Base-by-base conservation (phyloP, 2,329 filamentous ascomycete genomes). In the Colletotrichum nymphaeae region DNA sequence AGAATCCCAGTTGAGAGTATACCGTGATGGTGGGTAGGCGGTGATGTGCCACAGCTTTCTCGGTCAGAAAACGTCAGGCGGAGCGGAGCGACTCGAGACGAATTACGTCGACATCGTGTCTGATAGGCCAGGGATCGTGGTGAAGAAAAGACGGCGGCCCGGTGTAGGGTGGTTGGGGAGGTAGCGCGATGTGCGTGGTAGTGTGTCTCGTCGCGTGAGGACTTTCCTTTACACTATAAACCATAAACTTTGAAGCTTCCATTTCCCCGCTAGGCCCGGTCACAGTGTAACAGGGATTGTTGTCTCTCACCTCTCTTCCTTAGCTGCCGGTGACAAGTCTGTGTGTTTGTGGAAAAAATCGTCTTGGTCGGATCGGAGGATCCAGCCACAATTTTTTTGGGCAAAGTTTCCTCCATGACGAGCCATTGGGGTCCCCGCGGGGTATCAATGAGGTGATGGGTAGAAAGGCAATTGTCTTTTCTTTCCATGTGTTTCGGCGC, bases 21-120 rank as follows among this genome's bases (percentile, higher is more conserved):
- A n/a, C 49, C 63, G n/a, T 22, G 32, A 28, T 37, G 63, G 57
- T 56, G 63, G 68, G 46, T 62, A 30, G 59, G 24, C 22, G 14
- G 7, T 19, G 19, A n/a, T 30, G 32, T 56, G 32, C 46, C 35
- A 37, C 35, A 55, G 7, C 16, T 26, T 55, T 59, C 53, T 59
- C 53, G 66, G 69, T 63, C 53, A 64, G 65, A 59, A 59, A 59
- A 69, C n/a, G 30, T 63, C 46, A 56, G 63, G 56, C 42, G 46
- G 46, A n/a, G 32, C n/a, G 46, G 22, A 59, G 63, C 26, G 58
- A 68, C 52, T 63, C 58, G 58, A 35, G 65, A 69, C 37, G 69
- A 32, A 60, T 60, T 64, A 72, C 53, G 53, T 69, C 65, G 67
- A 37, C 49, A n/a, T 26, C 16, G 32, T n/a, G 14, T 32, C 22